Base-by-base conservation (phyloP, 1,139 yeast genomes). In the Wickerhamomyces sp. region DNA sequence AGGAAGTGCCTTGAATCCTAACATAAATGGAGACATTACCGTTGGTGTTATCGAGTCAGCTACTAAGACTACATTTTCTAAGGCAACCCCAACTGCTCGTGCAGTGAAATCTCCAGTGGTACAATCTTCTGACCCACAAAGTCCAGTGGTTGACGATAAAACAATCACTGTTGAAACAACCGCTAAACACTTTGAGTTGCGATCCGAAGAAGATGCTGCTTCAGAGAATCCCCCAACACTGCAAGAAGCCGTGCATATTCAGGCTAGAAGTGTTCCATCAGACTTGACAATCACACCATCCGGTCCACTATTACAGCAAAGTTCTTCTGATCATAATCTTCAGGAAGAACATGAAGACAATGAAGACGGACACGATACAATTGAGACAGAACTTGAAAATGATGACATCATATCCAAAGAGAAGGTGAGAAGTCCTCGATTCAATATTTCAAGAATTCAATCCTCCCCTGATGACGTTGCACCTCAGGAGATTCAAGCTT, bases 31-130 rank as follows among this genome's bases (percentile, higher is more conserved):
- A 10, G 54, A 49, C 15, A 29, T 44, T 32, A 49, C 49, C 1
- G 43, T 49, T 31, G 56, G 51, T 10, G 46, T 48, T n/a, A 39
- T 51, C 7, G 40, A 46, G 37, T 45, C 52, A 4, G 54, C 56
- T 10, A 51, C 54, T 14, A 34, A 52, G 4, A 45, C 56, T 4
- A 51, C 53, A 11, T 36, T 53, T 3, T 47, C 50, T 27, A 53
- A 45, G 36, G 51, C 46, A 2, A 52, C 56, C 1, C 54, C 56
- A n/a, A 45, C 51, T 5, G 47, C 56, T 7, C 46, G 43, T 30
- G 30, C 44, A 1, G 33, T 47, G 15, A 49, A 40, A 39, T 51
- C 56, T 6, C 54, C 54, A 7, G 26, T 37, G 29, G 13, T 27
- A 6, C 13, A 1, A 18, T 38, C 23, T 9, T 18, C 11, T 5